phyloP scores from a whole-genome alignment of 495 filamentous ascomycete genomes.

The Xylaria longipes region DNA sequence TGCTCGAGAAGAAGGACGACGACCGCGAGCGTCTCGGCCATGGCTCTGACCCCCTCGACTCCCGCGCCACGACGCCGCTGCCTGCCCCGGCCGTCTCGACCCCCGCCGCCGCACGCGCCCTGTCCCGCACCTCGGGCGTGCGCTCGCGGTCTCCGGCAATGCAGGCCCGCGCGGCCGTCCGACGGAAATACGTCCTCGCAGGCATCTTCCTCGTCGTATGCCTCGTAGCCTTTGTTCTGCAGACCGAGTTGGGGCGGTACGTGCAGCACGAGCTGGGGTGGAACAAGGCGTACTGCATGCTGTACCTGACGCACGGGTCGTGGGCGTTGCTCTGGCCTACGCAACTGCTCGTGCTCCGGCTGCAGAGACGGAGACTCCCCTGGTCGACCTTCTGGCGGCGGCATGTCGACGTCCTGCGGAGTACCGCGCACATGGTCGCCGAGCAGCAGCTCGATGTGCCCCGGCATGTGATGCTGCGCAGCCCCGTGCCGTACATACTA shows the following conservation, averaged over 20 bases:
- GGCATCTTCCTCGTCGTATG: slow-evolving; percentile 80
- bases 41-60: slow-evolving; percentile 36
- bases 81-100: slow-evolving; percentile 31
- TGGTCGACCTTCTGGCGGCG: slow-evolving; percentile 89
- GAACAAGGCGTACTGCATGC: slow-evolving; percentile 98
- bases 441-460: slow-evolving; percentile 65
- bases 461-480: slow-evolving; percentile 37
- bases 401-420: slow-evolving; percentile 74
- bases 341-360: slow-evolving; percentile 79
- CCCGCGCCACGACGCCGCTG: slow-evolving; percentile 13
- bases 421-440: slow-evolving; percentile 87
- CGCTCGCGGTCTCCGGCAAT: slow-evolving; percentile 64
- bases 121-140: slow-evolving; percentile 60
- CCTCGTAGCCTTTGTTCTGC: slow-evolving; percentile 80
- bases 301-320: slow-evolving; percentile 95
- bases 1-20: slow-evolving; percentile 54
- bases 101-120: slow-evolving; percentile 33
- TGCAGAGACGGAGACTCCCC: slow-evolving; percentile 64
- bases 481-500: slow-evolving; percentile 74
- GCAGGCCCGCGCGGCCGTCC: slow-evolving; percentile 64
- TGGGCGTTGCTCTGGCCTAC: slow-evolving; percentile 88
- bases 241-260: slow-evolving; percentile 94
- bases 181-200: slow-evolving; percentile 84
- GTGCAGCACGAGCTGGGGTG: slow-evolving; percentile 87
- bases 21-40: slow-evolving; percentile 55